Conservation (phyloP, 176 grass and related monocot genomes). For the Stipa capillata region DNA sequence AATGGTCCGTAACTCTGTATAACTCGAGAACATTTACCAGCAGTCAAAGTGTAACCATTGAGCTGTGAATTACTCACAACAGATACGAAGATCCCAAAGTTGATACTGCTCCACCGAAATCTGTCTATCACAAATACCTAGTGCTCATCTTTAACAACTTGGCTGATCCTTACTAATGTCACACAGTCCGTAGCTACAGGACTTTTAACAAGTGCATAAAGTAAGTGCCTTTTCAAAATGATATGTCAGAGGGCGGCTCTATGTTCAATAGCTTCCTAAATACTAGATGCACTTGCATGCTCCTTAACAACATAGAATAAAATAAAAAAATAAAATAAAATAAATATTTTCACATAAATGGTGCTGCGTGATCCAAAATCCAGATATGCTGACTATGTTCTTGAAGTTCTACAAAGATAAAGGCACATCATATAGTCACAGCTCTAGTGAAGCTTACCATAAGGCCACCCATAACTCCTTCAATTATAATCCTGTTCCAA, state of each 20-base stretch:
- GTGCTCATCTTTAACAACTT: not conserved
- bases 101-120: not conserved
- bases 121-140: not conserved
- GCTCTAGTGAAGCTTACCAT: conserved; percentile 52
- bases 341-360: not conserved
- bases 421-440: not conserved
- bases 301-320: not conserved
- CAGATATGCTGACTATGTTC: not conserved
- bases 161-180: not conserved
- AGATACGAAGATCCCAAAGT: not conserved
- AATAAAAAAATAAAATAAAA: not conserved
- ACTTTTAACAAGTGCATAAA: not conserved
- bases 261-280: not conserved
- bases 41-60: not conserved
- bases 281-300: not conserved
- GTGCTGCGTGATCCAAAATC: not conserved
- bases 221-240: not conserved
- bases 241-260: not conserved
- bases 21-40: not conserved
- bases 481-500: conserved; percentile 79
- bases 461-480: conserved; percentile 77
- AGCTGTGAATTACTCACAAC: not conserved
- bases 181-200: not conserved
- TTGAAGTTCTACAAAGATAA: conserved; percentile 1
- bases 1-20: not conserved